These are phyloP conservation scores for Nitzschia inconspicua DNA, from an alignment of 108 stramenopile genomes.

Conservation along the genomic window DNA sequence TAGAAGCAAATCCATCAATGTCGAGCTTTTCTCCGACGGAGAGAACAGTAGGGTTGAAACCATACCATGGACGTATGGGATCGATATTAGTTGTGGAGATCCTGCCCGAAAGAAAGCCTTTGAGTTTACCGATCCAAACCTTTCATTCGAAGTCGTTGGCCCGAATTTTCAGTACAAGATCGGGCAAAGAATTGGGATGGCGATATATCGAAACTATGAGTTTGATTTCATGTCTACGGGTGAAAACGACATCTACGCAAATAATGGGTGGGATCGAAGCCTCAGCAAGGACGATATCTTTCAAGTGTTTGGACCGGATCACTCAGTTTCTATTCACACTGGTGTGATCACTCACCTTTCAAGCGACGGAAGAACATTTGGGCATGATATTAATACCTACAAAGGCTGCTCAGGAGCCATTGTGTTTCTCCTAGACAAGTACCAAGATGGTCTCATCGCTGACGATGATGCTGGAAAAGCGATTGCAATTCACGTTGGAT, in stretches of 20 bases:
- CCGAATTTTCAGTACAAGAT: background rate
- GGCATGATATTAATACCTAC: background rate
- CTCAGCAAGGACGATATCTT: background rate
- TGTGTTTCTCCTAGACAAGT: background rate
- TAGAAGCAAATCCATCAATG: no score
- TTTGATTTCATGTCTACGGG: background rate
- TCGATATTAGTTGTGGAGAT: no score
- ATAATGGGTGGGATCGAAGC: no score
- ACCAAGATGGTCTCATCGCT: background rate
- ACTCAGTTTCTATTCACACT: background rate
- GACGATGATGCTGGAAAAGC: background rate
- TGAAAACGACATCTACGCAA: conserved; percentile 3
- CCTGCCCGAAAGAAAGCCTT: no score
- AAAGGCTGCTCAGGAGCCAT: background rate
- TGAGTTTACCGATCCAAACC: no score
- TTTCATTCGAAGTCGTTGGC: no score
- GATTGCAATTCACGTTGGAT: background rate
- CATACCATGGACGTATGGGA: no score
- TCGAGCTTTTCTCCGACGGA: no score
- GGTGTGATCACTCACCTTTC: background rate
- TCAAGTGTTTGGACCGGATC: background rate
- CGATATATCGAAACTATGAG: background rate
- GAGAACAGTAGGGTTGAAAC: no score
- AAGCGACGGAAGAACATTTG: background rate
- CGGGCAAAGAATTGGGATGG: background rate